Evolutionary conservation across 177 flowering plant species (phyloP).

Genomic region (Tripterygium wilfordii): DNA sequence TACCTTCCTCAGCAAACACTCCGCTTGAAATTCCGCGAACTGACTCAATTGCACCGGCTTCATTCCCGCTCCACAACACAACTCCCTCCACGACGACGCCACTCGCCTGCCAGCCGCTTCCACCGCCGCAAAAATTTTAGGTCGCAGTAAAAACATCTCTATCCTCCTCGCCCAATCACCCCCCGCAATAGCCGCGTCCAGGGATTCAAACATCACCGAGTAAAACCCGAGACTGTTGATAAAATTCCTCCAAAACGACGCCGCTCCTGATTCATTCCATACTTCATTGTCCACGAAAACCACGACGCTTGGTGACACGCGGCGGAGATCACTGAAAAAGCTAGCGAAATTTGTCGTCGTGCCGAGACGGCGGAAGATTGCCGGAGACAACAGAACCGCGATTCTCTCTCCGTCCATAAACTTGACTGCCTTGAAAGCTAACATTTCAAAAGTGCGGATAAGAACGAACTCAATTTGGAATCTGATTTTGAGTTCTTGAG

Average conservation of each 20-base stretch:
- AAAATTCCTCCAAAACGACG: conserved; percentile 50
- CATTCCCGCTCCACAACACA: conserved; percentile 55
- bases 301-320: conserved; percentile 45
- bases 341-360: conserved; percentile 16
- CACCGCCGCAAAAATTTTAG: conserved; percentile 47
- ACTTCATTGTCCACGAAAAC: conserved; percentile 69
- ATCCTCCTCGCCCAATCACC: conserved; percentile 52
- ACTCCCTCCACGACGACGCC: conserved; percentile 49
- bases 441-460: conserved; percentile 35
- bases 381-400: conserved; percentile 56
- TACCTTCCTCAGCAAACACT: conserved; percentile 41
- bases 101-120: conserved; percentile 34
- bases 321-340: conserved; percentile 49
- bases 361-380: conserved; percentile 43
- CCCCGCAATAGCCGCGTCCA: conserved; percentile 53
- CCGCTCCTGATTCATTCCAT: conserved; percentile 26
- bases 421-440: conserved; percentile 47
- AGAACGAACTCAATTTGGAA: conserved; percentile 61
- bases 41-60: conserved; percentile 64
- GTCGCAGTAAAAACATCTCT: conserved; percentile 54
- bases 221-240: conserved; percentile 59
- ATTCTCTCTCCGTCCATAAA: conserved; percentile 55
- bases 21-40: conserved; percentile 76
- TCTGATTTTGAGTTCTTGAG: conserved; percentile 54
- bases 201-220: conserved; percentile 64